Evolutionary conservation across 495 filamentous ascomycete genomes (phyloP).

Genomic region (Neurospora africana): DNA sequence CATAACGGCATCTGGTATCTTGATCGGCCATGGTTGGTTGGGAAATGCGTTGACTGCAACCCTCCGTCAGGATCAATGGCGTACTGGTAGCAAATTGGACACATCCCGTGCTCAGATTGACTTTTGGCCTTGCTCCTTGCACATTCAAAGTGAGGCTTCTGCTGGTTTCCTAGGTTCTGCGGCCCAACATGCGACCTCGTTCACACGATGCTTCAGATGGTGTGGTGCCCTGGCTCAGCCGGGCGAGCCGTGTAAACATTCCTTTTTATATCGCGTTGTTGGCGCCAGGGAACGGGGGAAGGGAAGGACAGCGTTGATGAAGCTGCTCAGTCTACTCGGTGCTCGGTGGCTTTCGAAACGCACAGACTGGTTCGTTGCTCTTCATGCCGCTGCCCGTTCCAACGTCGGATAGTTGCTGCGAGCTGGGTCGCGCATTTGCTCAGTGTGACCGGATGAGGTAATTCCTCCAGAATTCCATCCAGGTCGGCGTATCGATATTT

Average conservation of each 20-base stretch:
- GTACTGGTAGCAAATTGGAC: neutral
- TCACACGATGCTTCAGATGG: neutral
- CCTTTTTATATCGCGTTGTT: neutral
- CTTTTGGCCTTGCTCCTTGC: neutral
- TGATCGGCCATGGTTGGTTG: neutral
- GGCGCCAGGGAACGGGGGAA: neutral
- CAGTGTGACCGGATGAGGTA: neutral
- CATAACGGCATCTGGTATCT: neutral
- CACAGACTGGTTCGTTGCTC: neutral
- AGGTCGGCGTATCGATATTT: neutral
- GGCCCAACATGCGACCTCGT: conserved; percentile 18
- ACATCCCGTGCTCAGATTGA: neutral
- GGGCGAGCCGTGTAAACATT: neutral
- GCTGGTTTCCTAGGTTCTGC: conserved; percentile 10
- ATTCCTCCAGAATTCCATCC: neutral
- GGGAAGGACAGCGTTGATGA: neutral
- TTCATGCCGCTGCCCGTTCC: neutral
- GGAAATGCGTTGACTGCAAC: neutral
- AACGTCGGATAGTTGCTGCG: neutral
- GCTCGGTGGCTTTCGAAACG: neutral
- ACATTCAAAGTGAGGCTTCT: conserved; percentile 8
- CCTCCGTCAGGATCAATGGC: neutral
- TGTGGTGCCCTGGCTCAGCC: neutral
- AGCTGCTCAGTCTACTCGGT: neutral
- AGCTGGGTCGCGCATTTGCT: neutral